Conservation (phyloP, 1,284 basidiomycete genomes). For the Cerrena zonata region DNA sequence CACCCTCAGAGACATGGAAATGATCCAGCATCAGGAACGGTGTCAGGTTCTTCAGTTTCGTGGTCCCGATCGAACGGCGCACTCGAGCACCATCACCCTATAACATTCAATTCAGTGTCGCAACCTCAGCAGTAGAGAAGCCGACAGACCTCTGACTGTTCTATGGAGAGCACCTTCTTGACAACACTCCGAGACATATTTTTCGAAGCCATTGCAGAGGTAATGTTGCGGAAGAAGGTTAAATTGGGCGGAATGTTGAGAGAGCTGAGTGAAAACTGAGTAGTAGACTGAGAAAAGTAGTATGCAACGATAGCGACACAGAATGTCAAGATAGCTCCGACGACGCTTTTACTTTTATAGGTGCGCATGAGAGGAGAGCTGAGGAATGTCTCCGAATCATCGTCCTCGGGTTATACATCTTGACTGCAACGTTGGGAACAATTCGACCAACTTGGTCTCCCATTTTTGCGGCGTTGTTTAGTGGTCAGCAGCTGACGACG, state of each 20-base stretch:
- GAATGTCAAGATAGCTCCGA: conserved; percentile 9
- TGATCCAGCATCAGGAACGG: conserved; percentile 90
- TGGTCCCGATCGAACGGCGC: conserved; percentile 82
- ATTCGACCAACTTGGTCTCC: not conserved
- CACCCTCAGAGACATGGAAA: conserved; percentile 60
- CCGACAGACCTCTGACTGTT: conserved; percentile 67
- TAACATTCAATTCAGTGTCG: not conserved
- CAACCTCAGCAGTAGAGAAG: not conserved
- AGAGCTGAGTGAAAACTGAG: not conserved
- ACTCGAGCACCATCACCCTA: conserved; percentile 84
- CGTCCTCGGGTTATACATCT: conserved; percentile 1
- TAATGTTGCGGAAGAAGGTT: conserved; percentile 5
- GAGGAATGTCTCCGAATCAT: not conserved
- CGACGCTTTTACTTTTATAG: conserved; percentile 19
- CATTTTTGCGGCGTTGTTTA: not conserved
- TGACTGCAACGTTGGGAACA: not conserved
- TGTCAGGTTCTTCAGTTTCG: conserved; percentile 71
- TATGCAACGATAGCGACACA: conserved; percentile 8
- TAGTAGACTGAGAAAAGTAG: conserved; percentile 2
- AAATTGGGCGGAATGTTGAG: not conserved
- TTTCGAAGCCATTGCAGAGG: conserved; percentile 20
- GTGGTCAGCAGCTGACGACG: not conserved
- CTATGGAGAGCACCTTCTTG: conserved; percentile 73
- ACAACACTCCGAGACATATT: conserved; percentile 61
- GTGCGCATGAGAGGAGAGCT: conserved; percentile 4